Evolutionary conservation across 169 alveolate genomes (phyloP).

Genomic region (Blepharisma undulans): DNA sequence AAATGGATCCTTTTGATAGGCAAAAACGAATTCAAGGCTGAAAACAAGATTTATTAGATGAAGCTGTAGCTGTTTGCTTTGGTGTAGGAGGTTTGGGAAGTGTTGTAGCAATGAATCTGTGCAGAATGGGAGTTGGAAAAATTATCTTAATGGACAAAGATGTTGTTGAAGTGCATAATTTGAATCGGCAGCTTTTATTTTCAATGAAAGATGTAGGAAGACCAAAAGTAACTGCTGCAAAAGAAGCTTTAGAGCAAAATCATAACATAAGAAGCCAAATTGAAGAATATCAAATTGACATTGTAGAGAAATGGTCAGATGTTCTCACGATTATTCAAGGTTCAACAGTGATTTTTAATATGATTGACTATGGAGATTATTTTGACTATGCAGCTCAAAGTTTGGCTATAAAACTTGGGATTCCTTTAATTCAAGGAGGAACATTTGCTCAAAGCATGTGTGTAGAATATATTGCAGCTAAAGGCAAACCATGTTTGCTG

Average conservation of each 20-base stretch:
- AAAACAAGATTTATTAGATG: neutral
- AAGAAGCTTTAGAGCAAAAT: conserved; percentile 38
- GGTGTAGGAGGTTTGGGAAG: conserved; percentile 79
- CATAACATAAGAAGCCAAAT: conserved; percentile 56
- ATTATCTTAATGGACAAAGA: conserved; percentile 64
- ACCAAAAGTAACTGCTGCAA: conserved; percentile 62
- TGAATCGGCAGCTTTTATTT: conserved; percentile 66
- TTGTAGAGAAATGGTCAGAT: conserved; percentile 56
- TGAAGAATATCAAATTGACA: conserved; percentile 59
- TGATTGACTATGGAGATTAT: conserved; percentile 81
- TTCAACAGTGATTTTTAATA: conserved; percentile 64
- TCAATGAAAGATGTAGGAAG: conserved; percentile 58
- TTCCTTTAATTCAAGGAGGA: conserved; percentile 72
- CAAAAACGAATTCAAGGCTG: conserved; percentile 28
- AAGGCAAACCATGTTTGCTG: conserved; percentile 56
- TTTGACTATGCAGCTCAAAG: conserved; percentile 71
- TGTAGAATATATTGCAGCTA: conserved; percentile 56
- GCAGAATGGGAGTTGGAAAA: conserved; percentile 69
- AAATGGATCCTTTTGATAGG: conserved; percentile 38
- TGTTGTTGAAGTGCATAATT: conserved; percentile 63
- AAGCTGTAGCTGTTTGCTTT: conserved; percentile 49
- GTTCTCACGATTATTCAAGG: conserved; percentile 56
- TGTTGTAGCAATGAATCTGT: conserved; percentile 50
- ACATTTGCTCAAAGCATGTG: conserved; percentile 58
- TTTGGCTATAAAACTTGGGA: conserved; percentile 40